phyloP scores from a whole-genome alignment of 2,329 filamentous ascomycete species.

The Xylaria sp. region DNA sequence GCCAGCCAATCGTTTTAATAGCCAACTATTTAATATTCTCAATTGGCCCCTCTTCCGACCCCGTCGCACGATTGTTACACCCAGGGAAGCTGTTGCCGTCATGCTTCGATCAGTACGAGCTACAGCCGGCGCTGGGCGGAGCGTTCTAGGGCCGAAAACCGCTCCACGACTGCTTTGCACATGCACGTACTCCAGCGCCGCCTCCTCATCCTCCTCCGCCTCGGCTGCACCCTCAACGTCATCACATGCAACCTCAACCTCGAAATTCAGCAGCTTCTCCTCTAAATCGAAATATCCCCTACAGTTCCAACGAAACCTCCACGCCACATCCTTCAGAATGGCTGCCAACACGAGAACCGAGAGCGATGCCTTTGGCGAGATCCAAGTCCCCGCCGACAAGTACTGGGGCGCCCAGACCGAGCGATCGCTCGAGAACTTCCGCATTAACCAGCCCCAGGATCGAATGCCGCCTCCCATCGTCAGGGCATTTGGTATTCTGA shows the following conservation, averaged over 20 bases:
- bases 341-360: slow-evolving; percentile 77
- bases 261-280: slow-evolving; percentile 37
- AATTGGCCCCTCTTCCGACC: slow-evolving; percentile 18
- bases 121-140: slow-evolving; percentile 50
- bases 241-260: slow-evolving; percentile 40
- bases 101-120: slow-evolving; percentile 55
- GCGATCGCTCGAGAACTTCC: slow-evolving; percentile 96
- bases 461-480: slow-evolving; percentile 96
- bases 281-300: slow-evolving; percentile 42
- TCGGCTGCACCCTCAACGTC: slow-evolving; percentile 38
- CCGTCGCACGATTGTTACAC: slow-evolving; percentile 2
- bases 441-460: slow-evolving; percentile 99
- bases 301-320: slow-evolving; percentile 53
- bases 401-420: slow-evolving; percentile 99
- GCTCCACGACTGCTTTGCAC: slow-evolving; percentile 51
- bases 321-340: slow-evolving; percentile 62
- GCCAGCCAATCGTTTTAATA: slow-evolving; percentile 13
- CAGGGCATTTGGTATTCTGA: slow-evolving; percentile 94
- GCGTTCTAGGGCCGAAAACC: slow-evolving; percentile 51
- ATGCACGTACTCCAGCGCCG: slow-evolving; percentile 49
- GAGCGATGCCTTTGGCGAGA: slow-evolving; percentile 97
- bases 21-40: slow-evolving; percentile 7
- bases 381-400: slow-evolving; percentile 90
- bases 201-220: slow-evolving; percentile 15
- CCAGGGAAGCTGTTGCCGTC: slow-evolving; percentile 20